Evolutionary conservation across 108 stramenopile genomes (phyloP).

Genomic region (Schizochytrium sp.): DNA sequence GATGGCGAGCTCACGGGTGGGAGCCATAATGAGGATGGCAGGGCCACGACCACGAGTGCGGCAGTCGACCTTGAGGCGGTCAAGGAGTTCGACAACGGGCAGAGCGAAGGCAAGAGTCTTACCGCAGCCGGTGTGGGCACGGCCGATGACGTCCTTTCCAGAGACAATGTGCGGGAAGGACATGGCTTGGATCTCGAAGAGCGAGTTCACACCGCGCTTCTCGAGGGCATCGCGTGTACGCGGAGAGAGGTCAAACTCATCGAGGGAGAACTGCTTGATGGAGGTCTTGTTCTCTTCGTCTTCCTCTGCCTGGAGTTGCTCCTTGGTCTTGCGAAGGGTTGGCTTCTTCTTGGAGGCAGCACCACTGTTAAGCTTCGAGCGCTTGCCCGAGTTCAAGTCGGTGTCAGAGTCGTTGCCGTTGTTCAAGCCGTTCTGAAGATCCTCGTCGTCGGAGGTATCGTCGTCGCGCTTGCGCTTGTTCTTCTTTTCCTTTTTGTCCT

Average conservation of each 20-base stretch:
- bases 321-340: constrained; percentile 16
- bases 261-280: not conserved
- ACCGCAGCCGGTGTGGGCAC: constrained; percentile 96
- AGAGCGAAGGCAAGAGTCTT: constrained; percentile 99
- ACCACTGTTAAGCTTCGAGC: not conserved
- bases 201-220: constrained; percentile 69
- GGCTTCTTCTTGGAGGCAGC: not conserved
- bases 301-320: not conserved
- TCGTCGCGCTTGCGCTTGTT: constrained; percentile 61
- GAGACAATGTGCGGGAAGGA: constrained; percentile 86
- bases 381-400: not conserved
- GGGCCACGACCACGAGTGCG: constrained; percentile 83
- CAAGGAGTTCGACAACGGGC: constrained; percentile 84
- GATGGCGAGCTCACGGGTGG: constrained; percentile 97
- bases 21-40: constrained; percentile 92
- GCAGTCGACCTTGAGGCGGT: not conserved
- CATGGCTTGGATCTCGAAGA: constrained; percentile 83
- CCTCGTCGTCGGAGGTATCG: not conserved
- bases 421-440: not conserved
- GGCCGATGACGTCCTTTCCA: constrained; percentile 94
- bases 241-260: constrained; percentile 69
- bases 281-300: not conserved
- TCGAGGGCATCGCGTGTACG: constrained; percentile 66
- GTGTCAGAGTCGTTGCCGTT: constrained; percentile 42
- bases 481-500: constrained; percentile 64